Evolutionary conservation across 2,329 filamentous ascomycete genomes (phyloP).

Genomic region (Trichoderma afroharzianum): DNA sequence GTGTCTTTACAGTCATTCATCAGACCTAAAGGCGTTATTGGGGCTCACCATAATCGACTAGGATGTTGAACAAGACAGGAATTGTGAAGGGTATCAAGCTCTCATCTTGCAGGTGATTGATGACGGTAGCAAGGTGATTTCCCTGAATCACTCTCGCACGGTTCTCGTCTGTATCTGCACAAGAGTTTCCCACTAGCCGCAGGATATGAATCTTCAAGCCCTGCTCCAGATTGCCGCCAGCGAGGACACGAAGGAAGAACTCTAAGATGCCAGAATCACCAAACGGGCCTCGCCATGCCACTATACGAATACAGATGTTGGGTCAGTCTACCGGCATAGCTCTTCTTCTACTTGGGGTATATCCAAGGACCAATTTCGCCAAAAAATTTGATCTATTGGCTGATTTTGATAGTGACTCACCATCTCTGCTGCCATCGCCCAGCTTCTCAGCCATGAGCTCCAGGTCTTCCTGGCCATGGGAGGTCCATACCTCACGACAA

Average conservation of each 20-base stretch:
- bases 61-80: slow-evolving; percentile 60
- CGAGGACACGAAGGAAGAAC: slow-evolving; percentile 51
- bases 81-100: slow-evolving; percentile 50
- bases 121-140: slow-evolving; percentile 45
- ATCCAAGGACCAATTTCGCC: neutral
- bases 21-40: neutral
- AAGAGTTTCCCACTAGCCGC: slow-evolving; percentile 59
- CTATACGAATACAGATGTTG: slow-evolving; percentile 32
- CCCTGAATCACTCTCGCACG: slow-evolving; percentile 51
- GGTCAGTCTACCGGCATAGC: slow-evolving; percentile 5
- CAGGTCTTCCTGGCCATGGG: slow-evolving; percentile 38
- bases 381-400: neutral
- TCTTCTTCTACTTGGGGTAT: neutral
- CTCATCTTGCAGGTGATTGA: slow-evolving; percentile 46
- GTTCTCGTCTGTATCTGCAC: slow-evolving; percentile 62
- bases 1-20: neutral
- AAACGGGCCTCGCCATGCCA: slow-evolving; percentile 53
- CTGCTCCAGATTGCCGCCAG: slow-evolving; percentile 35
- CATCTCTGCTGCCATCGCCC: slow-evolving; percentile 53
- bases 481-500: slow-evolving; percentile 40
- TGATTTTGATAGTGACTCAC: slow-evolving; percentile 36
- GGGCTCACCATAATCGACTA: slow-evolving; percentile 59
- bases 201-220: slow-evolving; percentile 52
- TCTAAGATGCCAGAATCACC: slow-evolving; percentile 56
- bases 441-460: slow-evolving; percentile 49